Base-by-base conservation (phyloP, 805 yeast species). In the Soucietia sequanensis region DNA sequence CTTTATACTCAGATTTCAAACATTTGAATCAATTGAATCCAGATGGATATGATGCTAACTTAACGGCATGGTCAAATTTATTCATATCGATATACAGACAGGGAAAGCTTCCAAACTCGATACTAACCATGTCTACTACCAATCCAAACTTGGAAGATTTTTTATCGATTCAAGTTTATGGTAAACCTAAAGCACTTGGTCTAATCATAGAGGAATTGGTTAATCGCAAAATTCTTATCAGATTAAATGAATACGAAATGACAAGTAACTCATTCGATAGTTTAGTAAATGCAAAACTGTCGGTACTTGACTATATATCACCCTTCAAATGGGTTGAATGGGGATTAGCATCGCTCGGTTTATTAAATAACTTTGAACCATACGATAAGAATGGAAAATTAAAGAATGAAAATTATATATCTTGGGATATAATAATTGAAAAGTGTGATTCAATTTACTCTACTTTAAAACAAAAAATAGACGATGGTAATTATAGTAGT, bases 11-110 rank as follows among this genome's bases (percentile, higher is more conserved):
- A 8, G 54, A 68, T 43, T 68, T 65, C 39, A 41, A 42, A 2
- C 46, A 45, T 5, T 51, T 53, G 9, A 52, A 54, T 31, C 52
- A 51, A 6, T 40, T 63, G 34, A 68, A 68, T 45, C 65, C 67
- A 0, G 72, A 67, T 33, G 73, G 73, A 2, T 68, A 44, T 36
- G 64, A 63, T 7, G 73, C 73, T 17, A 68, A 68, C 35, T 40
- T 66, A n/a, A 44, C 46, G 2, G 70, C 73, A 2, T 68, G 73
- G 73, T 24, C 35, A 11, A 23, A 36, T 5, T 41, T 58, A 11
- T 27, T 59, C 5, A 26, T 32, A n/a, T 12, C 21, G 1, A 12
- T 33, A 11, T 14, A 26, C 11, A 24, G 25, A 9, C 15, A 10
- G n/a, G 25, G 34, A 8, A 24, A 9, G 16, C 14, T n/a, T 7